These are phyloP conservation scores for Tetrastigma voinierianum DNA, from an alignment of 164 flowering plant species.

Conservation along the genomic window DNA sequence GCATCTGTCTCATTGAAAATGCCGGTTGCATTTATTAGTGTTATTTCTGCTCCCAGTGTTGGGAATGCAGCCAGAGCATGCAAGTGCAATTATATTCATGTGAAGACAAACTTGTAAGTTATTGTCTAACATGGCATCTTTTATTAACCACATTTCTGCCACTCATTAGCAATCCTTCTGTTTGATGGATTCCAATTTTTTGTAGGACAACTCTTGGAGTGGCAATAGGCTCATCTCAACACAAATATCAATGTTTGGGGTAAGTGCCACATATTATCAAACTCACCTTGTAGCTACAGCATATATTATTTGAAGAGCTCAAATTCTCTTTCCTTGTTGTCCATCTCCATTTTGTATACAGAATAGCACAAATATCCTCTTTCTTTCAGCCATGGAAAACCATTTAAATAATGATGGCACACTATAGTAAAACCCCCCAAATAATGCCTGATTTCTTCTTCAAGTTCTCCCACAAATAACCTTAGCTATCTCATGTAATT, in stretches of 20 bases:
- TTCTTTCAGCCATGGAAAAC: too few relatives aligned
- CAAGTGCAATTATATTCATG: conserved; percentile 61
- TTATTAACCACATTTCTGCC: not conserved
- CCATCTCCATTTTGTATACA: too few relatives aligned
- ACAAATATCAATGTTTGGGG: conserved; percentile 54
- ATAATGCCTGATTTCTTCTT: too few relatives aligned
- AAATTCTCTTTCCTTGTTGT: too few relatives aligned
- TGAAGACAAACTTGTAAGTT: conserved; percentile 63
- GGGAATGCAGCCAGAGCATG: conserved; percentile 83
- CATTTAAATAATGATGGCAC: too few relatives aligned
- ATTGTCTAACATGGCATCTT: not conserved
- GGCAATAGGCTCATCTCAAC: conserved; percentile 59
- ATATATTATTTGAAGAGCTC: too few relatives aligned
- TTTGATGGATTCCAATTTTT: conserved; percentile 1
- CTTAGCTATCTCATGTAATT: too few relatives aligned
- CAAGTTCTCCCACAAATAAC: too few relatives aligned
- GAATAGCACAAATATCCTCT: too few relatives aligned
- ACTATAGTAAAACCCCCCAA: too few relatives aligned
- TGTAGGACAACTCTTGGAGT: conserved; percentile 54
- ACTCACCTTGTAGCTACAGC: too few relatives aligned
- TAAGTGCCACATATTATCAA: conserved; percentile 3
- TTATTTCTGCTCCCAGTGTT: conserved; percentile 59
- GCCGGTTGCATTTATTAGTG: conserved; percentile 57
- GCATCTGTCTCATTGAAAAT: conserved; percentile 51
- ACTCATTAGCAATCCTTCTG: not conserved